A percentile compares a stretch with the other conserved stretches of the same genome.
Evolutionary conservation across 768 basidiomycete species (phyloP).

Genomic region (Bullera alba): DNA sequence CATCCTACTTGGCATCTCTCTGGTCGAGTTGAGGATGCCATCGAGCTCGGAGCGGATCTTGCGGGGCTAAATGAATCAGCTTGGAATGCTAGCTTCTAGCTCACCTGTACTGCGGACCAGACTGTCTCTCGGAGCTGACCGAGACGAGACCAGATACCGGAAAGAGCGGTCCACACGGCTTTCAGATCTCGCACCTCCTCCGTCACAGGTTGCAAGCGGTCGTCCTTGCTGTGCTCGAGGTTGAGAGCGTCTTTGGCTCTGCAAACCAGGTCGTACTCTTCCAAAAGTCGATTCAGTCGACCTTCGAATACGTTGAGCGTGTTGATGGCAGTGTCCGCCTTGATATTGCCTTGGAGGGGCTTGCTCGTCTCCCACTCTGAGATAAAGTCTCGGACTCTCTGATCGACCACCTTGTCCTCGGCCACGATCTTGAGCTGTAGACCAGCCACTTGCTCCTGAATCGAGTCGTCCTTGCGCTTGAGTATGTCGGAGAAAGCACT

Average conservation of each 20-base stretch:
- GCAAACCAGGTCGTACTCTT: conserved; percentile 91
- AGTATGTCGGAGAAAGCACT: conserved; percentile 96
- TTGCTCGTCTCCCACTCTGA: conserved; percentile 92
- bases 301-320: conserved; percentile 92
- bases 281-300: conserved; percentile 77
- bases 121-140: conserved; percentile 75
- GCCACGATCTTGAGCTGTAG: conserved; percentile 99
- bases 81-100: neutral
- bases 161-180: conserved; percentile 97
- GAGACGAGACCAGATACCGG: conserved; percentile 93
- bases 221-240: conserved; percentile 70
- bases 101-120: conserved; percentile 76
- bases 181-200: conserved; percentile 95
- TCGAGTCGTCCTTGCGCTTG: conserved; percentile 94
- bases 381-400: conserved; percentile 84
- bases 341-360: conserved; percentile 92
- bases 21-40: conserved; percentile 79
- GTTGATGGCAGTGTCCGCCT: conserved; percentile 92
- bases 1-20: conserved; percentile 99
- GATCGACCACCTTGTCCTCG: conserved; percentile 95
- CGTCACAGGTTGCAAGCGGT: conserved; percentile 80
- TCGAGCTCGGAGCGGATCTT: conserved; percentile 93
- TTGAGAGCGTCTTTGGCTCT: conserved; percentile 95
- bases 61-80: conserved; percentile 53
- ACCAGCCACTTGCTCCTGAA: conserved; percentile 98